Conservation (phyloP, 176 grass and related monocot genomes). For the Thalia dealbata region DNA sequence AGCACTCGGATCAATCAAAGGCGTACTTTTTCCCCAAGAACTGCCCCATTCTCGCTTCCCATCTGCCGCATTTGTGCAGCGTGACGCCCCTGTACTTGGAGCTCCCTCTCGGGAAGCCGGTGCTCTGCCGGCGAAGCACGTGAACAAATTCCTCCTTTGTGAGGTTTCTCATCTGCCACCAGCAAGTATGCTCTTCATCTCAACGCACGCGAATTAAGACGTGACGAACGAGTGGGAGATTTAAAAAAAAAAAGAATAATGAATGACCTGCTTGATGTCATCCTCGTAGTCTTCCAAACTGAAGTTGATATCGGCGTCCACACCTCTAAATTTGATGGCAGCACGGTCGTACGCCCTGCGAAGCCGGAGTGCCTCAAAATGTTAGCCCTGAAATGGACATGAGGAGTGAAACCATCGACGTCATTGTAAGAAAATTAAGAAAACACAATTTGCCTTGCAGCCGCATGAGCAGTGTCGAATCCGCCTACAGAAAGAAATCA, state of each 20-base stretch:
- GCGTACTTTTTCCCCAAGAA: constrained; percentile 90
- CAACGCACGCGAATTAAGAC: too few relatives aligned
- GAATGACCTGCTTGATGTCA: constrained; percentile 76
- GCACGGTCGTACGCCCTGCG: constrained; percentile 90
- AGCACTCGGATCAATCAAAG: too few relatives aligned
- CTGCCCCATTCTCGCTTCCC: constrained; percentile 96
- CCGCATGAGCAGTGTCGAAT: constrained; percentile 98
- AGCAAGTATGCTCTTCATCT: not conserved
- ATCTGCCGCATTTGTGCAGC: constrained; percentile 95
- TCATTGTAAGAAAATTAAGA: not conserved
- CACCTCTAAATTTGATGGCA: constrained; percentile 90
- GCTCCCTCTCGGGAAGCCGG: constrained; percentile 82
- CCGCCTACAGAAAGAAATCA: constrained; percentile 45
- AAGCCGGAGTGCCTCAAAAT: not conserved
- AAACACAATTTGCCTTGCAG: constrained; percentile 46
- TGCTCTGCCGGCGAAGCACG: constrained; percentile 84
- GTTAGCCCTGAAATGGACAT: not conserved
- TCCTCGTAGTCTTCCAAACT: constrained; percentile 77
- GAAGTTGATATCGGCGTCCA: constrained; percentile 96
- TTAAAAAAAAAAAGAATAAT: too few relatives aligned
- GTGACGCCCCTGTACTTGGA: constrained; percentile 92
- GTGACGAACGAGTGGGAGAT: too few relatives aligned
- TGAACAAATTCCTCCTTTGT: constrained; percentile 99
- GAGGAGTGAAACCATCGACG: not conserved
- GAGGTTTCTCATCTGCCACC: constrained; percentile 60